Base-by-base conservation (phyloP, 768 basidiomycete genomes). In the Naganishia vishniacii region DNA sequence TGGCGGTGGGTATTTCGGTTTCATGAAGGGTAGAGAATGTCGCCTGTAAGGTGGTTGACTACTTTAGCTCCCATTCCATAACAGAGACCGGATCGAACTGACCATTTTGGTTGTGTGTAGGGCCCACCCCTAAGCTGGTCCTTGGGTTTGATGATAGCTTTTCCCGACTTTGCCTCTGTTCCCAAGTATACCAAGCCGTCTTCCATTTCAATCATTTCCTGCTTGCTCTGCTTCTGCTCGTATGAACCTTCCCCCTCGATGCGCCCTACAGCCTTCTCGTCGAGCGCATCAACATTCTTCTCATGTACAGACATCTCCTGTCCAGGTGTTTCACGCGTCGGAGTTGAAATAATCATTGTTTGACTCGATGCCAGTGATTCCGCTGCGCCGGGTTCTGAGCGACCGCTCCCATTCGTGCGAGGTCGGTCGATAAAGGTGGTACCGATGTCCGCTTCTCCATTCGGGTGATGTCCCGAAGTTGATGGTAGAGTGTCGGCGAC, bases 1-100 rank as follows among this genome's bases (percentile, higher is more conserved):
- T 26, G 76, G 74, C 2, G 77, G 75, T 13, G 70, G 69, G 42
- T 75, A 66, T 65, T 75, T 75, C 16, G 70, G 70, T 5, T 71
- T 74, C 61, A 76, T 51, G 29, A 75, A 73, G 1, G 64, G 64
- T 23, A 65, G 28, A 13, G 63, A 64, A 41, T 64, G 63, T 13
- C 53, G 53, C 53, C 53, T 56, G 15, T 15, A 34, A n/a, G 13
- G 34, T 13, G n/a, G 34, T 2, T n/a, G n/a, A n/a, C n/a, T 46
- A n/a, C 45, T 11, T 51, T 20, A 51, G 49, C 31, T 4, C 11
- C 7, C 18, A 11, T 51, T 7, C 28, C 11, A 6, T 13, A 7
- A 3, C n/a, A n/a, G 31, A 9, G n/a, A 20, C 25, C 48, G 37
- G 34, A 34, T 8, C 16, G 23, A 3, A 56, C 32, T 56, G 20